phyloP scores from a whole-genome alignment of 2,329 filamentous ascomycete species.

The Colletotrichum graminicola region DNA sequence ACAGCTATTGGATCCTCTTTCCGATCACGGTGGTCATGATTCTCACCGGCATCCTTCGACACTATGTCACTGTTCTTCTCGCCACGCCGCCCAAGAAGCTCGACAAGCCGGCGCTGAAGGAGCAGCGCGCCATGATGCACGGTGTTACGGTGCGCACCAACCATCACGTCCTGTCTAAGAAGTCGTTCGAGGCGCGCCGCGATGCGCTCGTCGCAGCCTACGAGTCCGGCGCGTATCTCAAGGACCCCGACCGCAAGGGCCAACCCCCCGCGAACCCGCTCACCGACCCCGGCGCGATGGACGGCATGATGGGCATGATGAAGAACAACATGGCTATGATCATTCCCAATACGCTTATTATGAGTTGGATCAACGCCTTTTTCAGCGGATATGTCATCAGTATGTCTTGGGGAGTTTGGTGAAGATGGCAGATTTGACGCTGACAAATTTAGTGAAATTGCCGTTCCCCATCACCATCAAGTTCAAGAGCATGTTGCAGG shows the following conservation, averaged over 20 bases:
- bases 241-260: slow-evolving; percentile 86
- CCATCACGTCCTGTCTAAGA: slow-evolving; percentile 80
- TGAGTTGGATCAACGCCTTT: slow-evolving; percentile 99
- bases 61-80: slow-evolving; percentile 96
- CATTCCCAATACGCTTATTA: slow-evolving; percentile 97
- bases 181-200: slow-evolving; percentile 84
- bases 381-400: slow-evolving; percentile 98
- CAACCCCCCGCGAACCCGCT: slow-evolving; percentile 94
- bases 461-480: slow-evolving; percentile 98
- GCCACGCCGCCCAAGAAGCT: slow-evolving; percentile 86
- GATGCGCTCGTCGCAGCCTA: slow-evolving; percentile 84
- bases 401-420: slow-evolving; percentile 54
- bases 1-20: slow-evolving; percentile 97
- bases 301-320: slow-evolving; percentile 99
- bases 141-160: slow-evolving; percentile 88
- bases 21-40: slow-evolving; percentile 99
- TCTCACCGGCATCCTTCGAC: slow-evolving; percentile 92
- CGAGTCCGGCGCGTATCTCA: slow-evolving; percentile 88
- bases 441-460: slow-evolving; percentile 79
- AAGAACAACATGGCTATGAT: slow-evolving; percentile 99
- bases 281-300: slow-evolving; percentile 96
- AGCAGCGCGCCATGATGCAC: slow-evolving; percentile 86
- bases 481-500: slow-evolving; percentile 99
- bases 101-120: slow-evolving; percentile 80
- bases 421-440: background rate